Conservation (phyloP, 331 rosid species). For the Dryas integrifolia region DNA sequence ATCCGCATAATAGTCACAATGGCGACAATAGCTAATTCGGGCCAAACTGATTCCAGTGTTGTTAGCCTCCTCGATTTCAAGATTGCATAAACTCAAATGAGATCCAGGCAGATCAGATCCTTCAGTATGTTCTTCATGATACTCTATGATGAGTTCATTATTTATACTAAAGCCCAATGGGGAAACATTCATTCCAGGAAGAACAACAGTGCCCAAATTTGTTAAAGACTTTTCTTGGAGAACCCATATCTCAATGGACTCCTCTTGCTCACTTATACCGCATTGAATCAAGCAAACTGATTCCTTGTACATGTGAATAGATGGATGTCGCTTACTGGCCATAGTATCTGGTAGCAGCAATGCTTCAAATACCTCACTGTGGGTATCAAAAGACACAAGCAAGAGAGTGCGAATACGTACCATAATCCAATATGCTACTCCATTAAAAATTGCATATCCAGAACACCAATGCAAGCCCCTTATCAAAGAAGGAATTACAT, state of each 20-base stretch:
- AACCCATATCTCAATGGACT: neutral
- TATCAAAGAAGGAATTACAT: neutral
- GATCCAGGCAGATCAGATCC: no score
- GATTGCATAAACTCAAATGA: no score
- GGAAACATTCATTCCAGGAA: neutral
- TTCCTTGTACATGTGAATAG: neutral
- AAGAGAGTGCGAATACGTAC: neutral
- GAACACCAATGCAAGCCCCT: neutral
- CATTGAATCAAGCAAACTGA: neutral
- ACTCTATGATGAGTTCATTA: neutral
- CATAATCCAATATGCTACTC: constrained; percentile 1
- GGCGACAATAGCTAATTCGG: no score
- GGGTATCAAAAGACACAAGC: neutral
- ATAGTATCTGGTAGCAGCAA: neutral
- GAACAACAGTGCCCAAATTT: neutral
- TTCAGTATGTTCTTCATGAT: no score
- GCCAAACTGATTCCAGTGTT: no score
- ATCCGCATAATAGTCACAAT: no score
- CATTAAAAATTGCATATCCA: neutral
- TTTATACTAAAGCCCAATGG: neutral
- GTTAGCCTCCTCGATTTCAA: no score
- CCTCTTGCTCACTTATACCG: neutral
- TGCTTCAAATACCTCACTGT: neutral
- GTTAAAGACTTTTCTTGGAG: neutral
- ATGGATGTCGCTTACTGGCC: no score